phyloP scores from a whole-genome alignment of 352 stramenopile species.

The Globisporangium iwayamae region DNA sequence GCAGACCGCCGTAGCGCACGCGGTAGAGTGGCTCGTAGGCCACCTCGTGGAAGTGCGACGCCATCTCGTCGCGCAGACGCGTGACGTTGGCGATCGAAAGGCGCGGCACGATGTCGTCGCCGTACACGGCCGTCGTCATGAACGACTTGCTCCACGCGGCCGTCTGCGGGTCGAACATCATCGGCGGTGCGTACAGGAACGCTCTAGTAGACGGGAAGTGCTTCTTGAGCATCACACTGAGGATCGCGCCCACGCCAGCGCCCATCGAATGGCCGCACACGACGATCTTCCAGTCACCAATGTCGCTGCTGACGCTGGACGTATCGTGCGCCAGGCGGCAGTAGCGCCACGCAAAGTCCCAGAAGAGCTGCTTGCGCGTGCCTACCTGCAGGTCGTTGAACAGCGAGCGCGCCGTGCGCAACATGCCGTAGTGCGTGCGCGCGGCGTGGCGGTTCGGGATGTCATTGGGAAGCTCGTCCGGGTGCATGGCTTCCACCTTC shows the following conservation, averaged over 20 bases:
- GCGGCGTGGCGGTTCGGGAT: slow-evolving; percentile 45
- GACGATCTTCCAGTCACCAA: slow-evolving; percentile 53
- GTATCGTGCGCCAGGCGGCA: slow-evolving; percentile 21
- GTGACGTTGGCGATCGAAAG: slow-evolving; percentile 67
- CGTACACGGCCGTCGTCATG: slow-evolving; percentile 68
- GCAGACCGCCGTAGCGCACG: slow-evolving; percentile 45
- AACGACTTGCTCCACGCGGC: slow-evolving; percentile 58
- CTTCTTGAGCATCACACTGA: slow-evolving; percentile 60
- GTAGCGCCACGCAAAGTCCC: slow-evolving; percentile 57
- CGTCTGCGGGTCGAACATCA: slow-evolving; percentile 60
- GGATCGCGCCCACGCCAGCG: slow-evolving; percentile 66
- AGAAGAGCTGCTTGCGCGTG: slow-evolving; percentile 54
- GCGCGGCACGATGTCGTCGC: slow-evolving; percentile 66
- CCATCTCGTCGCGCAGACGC: slow-evolving; percentile 67
- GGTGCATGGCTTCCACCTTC: slow-evolving; percentile 59
- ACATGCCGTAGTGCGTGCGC: slow-evolving; percentile 67
- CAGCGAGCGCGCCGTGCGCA: slow-evolving; percentile 60
- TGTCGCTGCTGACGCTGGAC: slow-evolving; percentile 9
- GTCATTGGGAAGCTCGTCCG: slow-evolving; percentile 47
- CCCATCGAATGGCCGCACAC: slow-evolving; percentile 82
- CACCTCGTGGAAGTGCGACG: slow-evolving; percentile 59
- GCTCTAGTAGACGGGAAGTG: slow-evolving; percentile 49
- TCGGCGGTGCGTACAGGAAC: slow-evolving; percentile 62
- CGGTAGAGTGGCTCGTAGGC: slow-evolving; percentile 54
- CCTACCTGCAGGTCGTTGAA: slow-evolving; percentile 58